Evolutionary conservation across 352 stramenopile genomes (phyloP), one percentile per base, ranked within the genome.

Genomic region (Globisporangium middletonii): DNA sequence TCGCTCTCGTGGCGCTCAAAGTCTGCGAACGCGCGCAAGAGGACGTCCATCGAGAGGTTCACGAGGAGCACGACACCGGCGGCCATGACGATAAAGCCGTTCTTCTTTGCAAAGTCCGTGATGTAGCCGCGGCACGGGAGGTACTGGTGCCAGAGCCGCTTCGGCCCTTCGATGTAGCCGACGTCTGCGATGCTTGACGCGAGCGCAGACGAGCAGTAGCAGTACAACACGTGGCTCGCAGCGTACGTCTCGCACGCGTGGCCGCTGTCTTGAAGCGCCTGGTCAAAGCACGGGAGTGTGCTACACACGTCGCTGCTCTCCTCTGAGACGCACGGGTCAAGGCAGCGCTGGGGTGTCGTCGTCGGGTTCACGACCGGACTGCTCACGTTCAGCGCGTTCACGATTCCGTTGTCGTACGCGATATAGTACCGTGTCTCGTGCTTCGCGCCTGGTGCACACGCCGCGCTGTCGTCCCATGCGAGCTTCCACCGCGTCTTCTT

Each of bases 1-100:
- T 94, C 83, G 45, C 82, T 93, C 18, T 76, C 79, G 53, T 94
- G 86, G 0, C 67, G 58, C 56, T 95, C 86, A 47, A 93, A 92
- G 2, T 50, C 65, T 0, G 83, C 76, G 35, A 95, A 90, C 0
- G 62, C 59, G 7, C 79, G 76, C 19, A 95, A 52, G 26, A 88
- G 88, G 2, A 62, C 62, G 45, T 92, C 89, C 8, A 95, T 67
- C 8, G 89, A 55, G 9, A 91, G 52, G 53, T 95, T 92, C 6
- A 94, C 80, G 43, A 90, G 28, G 33, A 94, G 77, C 1, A 94
- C 82, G 23, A 91, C 71, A 13, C 63, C 67, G 0, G 83, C 80
- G 1, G 83, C 83, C 1, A 86, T 27, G 4, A 86, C 55, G 30
- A 94, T 86, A 55, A 94, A 81, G 1, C 53, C 65, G 26, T 90